Percentiles rank a stretch among this genome's conserved stretches.
These are phyloP conservation scores for Heliocybe sulcata DNA, from an alignment of 1,284 basidiomycete species.

Conservation along the genomic window DNA sequence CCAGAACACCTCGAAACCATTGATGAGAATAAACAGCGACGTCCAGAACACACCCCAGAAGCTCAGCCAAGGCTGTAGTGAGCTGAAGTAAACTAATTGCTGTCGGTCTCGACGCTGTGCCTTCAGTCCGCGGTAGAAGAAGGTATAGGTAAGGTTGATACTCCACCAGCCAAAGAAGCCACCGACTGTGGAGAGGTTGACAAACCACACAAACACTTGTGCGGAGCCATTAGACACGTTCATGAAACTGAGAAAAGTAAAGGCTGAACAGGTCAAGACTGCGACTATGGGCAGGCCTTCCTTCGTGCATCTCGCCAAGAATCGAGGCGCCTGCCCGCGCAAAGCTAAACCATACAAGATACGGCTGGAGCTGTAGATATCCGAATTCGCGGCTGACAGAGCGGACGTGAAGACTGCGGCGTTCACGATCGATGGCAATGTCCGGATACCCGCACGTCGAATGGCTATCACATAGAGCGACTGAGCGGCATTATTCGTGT, in stretches of 20 bases:
- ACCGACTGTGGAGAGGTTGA: slow-evolving; percentile 49
- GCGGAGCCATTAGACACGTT: slow-evolving; percentile 25
- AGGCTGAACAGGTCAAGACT: slow-evolving; percentile 41
- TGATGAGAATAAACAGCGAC: slow-evolving; percentile 32
- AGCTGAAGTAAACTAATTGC: slow-evolving; percentile 45
- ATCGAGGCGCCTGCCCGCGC: slow-evolving; percentile 64
- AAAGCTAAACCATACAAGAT: slow-evolving; percentile 79
- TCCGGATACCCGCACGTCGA: slow-evolving; percentile 67
- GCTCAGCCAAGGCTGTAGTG: slow-evolving; percentile 32
- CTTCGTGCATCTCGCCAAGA: slow-evolving; percentile 64
- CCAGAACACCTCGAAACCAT: slow-evolving; percentile 28
- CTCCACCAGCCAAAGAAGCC: slow-evolving; percentile 55
- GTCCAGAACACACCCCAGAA: slow-evolving; percentile 31
- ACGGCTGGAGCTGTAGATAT: slow-evolving; percentile 76
- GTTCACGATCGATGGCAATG: slow-evolving; percentile 66
- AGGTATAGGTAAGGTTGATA: slow-evolving; percentile 69
- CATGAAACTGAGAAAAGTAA: slow-evolving; percentile 47
- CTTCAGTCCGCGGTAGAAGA: slow-evolving; percentile 62
- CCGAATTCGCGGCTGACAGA: slow-evolving; percentile 81
- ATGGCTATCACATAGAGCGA: slow-evolving; percentile 85
- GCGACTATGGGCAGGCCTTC: slow-evolving; percentile 64
- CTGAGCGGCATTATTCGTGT: slow-evolving; percentile 52
- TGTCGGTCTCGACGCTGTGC: slow-evolving; percentile 49
- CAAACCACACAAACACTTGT: slow-evolving; percentile 45
- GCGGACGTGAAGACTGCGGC: slow-evolving; percentile 64